phyloP scores from a whole-genome alignment of 169 alveolate genomes.

The Plasmodium fragile region DNA sequence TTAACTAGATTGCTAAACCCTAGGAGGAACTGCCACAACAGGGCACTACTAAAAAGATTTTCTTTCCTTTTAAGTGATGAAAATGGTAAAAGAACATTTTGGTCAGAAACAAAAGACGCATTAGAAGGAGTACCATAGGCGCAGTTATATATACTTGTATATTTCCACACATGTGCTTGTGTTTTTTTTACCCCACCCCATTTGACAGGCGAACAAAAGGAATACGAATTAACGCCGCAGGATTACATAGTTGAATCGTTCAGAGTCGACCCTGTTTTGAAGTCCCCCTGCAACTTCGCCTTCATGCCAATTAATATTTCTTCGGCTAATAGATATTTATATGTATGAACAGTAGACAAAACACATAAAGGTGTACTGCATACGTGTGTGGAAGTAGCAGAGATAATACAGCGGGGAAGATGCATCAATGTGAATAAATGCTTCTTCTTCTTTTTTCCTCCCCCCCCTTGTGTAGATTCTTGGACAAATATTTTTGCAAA shows the following conservation, averaged over 20 bases:
- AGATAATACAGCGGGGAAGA: neutral
- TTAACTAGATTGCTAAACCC: constrained; percentile 55
- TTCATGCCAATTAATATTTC: constrained; percentile 76
- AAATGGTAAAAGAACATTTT: constrained; percentile 18
- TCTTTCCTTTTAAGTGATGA: constrained; percentile 59
- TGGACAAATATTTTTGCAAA: constrained; percentile 76
- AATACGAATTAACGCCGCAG: constrained; percentile 63
- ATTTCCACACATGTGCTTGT: neutral
- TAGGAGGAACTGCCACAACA: constrained; percentile 27
- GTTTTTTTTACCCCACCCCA: neutral
- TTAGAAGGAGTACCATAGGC: neutral
- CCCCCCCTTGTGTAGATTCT: constrained; percentile 36
- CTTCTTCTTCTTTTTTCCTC: neutral
- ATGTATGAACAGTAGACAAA: constrained; percentile 9
- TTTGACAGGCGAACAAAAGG: constrained; percentile 35
- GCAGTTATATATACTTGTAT: neutral
- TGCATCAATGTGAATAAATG: neutral
- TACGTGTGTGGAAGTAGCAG: neutral
- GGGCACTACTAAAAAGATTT: constrained; percentile 27
- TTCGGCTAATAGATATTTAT: constrained; percentile 70
- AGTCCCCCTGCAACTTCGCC: constrained; percentile 71
- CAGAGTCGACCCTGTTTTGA: constrained; percentile 56
- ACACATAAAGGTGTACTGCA: neutral
- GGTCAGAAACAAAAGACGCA: neutral
- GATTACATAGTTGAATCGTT: constrained; percentile 72